Base-by-base conservation (phyloP, 1,284 basidiomycete genomes). In the Heterobasidion occidentale region DNA sequence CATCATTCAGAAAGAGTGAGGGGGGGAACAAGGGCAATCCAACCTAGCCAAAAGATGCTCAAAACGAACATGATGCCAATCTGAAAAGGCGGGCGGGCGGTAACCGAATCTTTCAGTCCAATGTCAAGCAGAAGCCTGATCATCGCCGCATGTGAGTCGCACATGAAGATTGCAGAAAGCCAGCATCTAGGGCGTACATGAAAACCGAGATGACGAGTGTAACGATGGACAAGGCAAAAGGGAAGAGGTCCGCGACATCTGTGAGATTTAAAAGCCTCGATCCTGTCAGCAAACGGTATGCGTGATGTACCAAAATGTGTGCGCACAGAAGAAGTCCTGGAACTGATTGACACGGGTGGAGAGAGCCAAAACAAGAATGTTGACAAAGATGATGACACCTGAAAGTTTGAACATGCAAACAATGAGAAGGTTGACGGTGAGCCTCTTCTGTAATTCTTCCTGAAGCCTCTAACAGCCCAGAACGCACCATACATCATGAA, bases 321-420 rank as follows among this genome's bases (percentile, higher is more conserved):
- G 68, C 77, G 62, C 61, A 83, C 81, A 84, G 69, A 79, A 84
- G 64, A 78, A 84, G 35, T 80, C 77, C 62, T 81, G 79, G 63
- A 79, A 83, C 19, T 71, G 65, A 65, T 83, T 83, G 46, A 84
- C 77, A 53, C 74, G 71, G 12, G 77, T 69, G 3, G 81, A 72
- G 56, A 83, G 72, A 12, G 72, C 80, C 38, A 84, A 70, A n/a
- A 80, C 78, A 48, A 79, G 59, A 53, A 79, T 67, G 61, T 81
- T 77, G 55, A 78, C 63, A 45, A 79, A 52, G 55, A 78, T 71
- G 54, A 83, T 65, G 36, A 63, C 59, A 46, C 67, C 79, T 82
- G 62, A 15, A 11, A 7, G 4, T 33, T n/a, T 9, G 15, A 42
- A 42, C 11, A 12, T n/a, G n/a, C 11, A 8, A n/a, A 42, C 38